Evolutionary conservation across 192 early-diverging fungal species (phyloP).

Genomic region (Backusella morwellensis): DNA sequence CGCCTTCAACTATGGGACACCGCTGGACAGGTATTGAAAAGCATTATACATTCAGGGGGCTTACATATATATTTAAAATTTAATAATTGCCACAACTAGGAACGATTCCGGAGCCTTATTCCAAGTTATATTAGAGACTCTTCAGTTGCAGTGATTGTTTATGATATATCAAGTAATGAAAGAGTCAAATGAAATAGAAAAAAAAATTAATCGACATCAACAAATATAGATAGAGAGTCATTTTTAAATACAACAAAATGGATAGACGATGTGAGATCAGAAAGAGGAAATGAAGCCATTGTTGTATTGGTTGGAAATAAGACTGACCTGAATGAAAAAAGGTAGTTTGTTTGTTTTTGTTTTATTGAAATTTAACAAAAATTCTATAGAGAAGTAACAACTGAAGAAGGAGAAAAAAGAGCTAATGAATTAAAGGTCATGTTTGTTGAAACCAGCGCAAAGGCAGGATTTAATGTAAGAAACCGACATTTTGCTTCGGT

Average conservation of each 20-base stretch:
- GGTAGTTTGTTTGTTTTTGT: slow-evolving; percentile 45
- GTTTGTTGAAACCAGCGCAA: slow-evolving; percentile 98
- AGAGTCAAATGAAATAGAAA: not conserved
- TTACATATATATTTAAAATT: not conserved
- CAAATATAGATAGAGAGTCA: slow-evolving; percentile 79
- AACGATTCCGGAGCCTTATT: slow-evolving; percentile 94
- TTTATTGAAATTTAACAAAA: not conserved
- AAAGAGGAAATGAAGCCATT: slow-evolving; percentile 97
- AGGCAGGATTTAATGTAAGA: slow-evolving; percentile 91
- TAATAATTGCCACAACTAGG: slow-evolving; percentile 47
- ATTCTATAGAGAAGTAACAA: slow-evolving; percentile 74
- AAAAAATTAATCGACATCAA: slow-evolving; percentile 33
- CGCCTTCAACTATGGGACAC: slow-evolving; percentile 99
- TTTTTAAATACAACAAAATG: slow-evolving; percentile 97
- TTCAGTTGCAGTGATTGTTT: slow-evolving; percentile 95
- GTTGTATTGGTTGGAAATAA: slow-evolving; percentile 99
- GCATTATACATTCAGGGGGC: not conserved
- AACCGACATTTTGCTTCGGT: not conserved
- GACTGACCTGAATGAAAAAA: slow-evolving; percentile 94
- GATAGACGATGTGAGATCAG: slow-evolving; percentile 98
- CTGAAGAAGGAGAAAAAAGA: slow-evolving; percentile 97
- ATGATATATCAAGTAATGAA: slow-evolving; percentile 88
- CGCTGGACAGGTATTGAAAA: slow-evolving; percentile 78
- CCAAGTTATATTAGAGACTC: slow-evolving; percentile 98
- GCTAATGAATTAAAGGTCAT: slow-evolving; percentile 95